Evolutionary conservation across 495 filamentous ascomycete species (phyloP), one percentile per base, ranked within the genome.

Genomic region (Penicillium cinerascens): DNA sequence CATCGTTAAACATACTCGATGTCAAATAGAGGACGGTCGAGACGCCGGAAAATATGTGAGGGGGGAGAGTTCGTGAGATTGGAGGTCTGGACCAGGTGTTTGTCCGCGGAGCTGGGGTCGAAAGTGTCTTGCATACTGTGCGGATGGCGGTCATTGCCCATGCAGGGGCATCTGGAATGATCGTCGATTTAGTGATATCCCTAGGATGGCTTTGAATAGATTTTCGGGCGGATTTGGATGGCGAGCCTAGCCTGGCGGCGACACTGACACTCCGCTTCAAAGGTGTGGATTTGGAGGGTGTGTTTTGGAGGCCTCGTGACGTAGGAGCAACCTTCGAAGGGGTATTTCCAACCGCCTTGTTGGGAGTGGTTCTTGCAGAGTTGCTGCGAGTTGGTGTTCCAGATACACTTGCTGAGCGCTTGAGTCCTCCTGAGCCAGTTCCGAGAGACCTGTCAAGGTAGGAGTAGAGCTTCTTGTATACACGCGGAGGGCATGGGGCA

Each of bases 381-480:
- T 51, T 45, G 13, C 68, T 44, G 5, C 64, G 58, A 11, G 60
- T 63, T 1, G 69, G 64, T 17, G 66, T 69, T 16, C 62, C 68
- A 10, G 65, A 43, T 2, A 61, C 52, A 33, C 59, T 67, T 13
- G 62, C 61, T 44, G 66, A 44, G 23, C 68, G 70, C 35, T 60
- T 71, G n/a, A 60, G 64, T 4, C 63, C 60, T 13, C 58, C 52
- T 11, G 67, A 53, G 40, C 68, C 71, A 20, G 67, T 58, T 4
- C 82, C 75, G 6, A 97, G 76, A 20, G 85, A 84, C 42, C 80
- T 82, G 48, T 92, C 84, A 42, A 98, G 83, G 63, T 90, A 89
- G 37, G 73, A 70, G 69, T 91, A 91, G 37, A 98, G 79, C 59
- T 87, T 88, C 60, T 87, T 87, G 72, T 97, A 98, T 25, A 87